These are phyloP conservation scores for Rhizopus stolonifer DNA, from an alignment of 371 early-diverging fungal species.

Conservation along the genomic window DNA sequence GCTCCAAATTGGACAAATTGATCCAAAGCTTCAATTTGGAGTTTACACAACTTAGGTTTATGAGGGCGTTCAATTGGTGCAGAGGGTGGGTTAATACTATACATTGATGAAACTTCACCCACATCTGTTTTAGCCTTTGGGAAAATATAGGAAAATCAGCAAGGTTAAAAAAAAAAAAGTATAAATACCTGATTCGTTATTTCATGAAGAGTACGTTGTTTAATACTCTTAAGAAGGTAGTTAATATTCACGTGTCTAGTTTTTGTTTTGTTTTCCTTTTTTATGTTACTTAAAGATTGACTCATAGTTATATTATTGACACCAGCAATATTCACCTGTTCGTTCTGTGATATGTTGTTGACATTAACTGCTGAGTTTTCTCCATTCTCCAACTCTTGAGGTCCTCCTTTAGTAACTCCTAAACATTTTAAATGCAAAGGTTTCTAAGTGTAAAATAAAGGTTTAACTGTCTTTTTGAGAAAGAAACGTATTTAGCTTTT, in stretches of 20 bases:
- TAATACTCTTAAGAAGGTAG: conserved; percentile 5
- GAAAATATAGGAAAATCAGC: neutral
- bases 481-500: conserved; percentile 12
- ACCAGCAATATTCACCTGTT: conserved; percentile 2
- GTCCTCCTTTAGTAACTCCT: conserved; percentile 5
- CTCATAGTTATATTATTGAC: conserved; percentile 3
- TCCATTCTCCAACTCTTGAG: conserved; percentile 9
- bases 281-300: conserved; percentile 5
- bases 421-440: conserved; percentile 7
- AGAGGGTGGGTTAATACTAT: conserved; percentile 13
- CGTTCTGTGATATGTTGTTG: conserved; percentile 9
- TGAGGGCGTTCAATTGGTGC: conserved; percentile 12
- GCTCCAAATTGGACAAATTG: conserved; percentile 13
- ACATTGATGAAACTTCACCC: conserved; percentile 6
- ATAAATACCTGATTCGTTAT: conserved; percentile 5
- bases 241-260: conserved; percentile 1
- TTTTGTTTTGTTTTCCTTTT: neutral
- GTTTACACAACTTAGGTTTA: conserved; percentile 17
- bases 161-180: neutral
- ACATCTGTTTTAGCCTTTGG: conserved; percentile 9
- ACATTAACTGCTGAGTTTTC: conserved; percentile 3
- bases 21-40: conserved; percentile 13
- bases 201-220: conserved; percentile 1
- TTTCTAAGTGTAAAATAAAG: conserved; percentile 10
- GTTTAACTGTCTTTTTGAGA: conserved; percentile 10